These are phyloP conservation scores for Ascomycota sp. DNA, from an alignment of 2,329 filamentous ascomycete species.

Conservation along the genomic window DNA sequence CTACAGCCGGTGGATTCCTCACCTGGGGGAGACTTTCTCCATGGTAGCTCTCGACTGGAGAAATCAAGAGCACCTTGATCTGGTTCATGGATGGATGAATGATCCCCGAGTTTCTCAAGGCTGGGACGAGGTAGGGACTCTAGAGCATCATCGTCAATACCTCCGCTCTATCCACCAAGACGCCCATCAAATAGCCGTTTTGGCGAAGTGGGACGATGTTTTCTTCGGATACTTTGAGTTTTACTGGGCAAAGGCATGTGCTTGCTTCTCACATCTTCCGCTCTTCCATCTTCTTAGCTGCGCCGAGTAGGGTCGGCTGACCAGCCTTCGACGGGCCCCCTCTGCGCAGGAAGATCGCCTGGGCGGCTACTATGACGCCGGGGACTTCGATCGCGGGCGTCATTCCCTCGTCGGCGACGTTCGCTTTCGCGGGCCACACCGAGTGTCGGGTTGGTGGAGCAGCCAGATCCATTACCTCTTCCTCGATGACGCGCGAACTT, in stretches of 20 bases:
- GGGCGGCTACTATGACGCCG: constrained; percentile 30
- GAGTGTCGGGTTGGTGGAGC: constrained; percentile 38
- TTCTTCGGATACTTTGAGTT: constrained; percentile 61
- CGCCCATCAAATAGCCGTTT: constrained; percentile 45
- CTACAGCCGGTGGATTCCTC: constrained; percentile 60
- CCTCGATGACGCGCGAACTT: constrained; percentile 36
- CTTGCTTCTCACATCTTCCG: neutral
- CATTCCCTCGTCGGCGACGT: constrained; percentile 37
- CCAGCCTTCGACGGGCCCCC: neutral
- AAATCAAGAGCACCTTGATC: constrained; percentile 37
- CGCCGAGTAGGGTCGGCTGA: no score
- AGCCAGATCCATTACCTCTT: constrained; percentile 40
- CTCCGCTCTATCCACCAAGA: constrained; percentile 45
- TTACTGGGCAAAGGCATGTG: constrained; percentile 43
- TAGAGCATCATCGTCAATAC: constrained; percentile 54
- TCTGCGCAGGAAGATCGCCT: constrained; percentile 27
- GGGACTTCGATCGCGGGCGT: constrained; percentile 34
- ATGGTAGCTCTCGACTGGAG: constrained; percentile 51
- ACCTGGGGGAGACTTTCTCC: constrained; percentile 54
- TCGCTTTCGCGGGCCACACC: constrained; percentile 35
- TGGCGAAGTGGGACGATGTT: constrained; percentile 48
- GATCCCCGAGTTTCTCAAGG: constrained; percentile 59
- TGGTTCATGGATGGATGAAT: constrained; percentile 68
- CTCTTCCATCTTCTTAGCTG: neutral
- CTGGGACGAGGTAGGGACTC: constrained; percentile 58